phyloP scores from a whole-genome alignment of 176 grass and related monocot species.

The Dactylis glomerata region DNA sequence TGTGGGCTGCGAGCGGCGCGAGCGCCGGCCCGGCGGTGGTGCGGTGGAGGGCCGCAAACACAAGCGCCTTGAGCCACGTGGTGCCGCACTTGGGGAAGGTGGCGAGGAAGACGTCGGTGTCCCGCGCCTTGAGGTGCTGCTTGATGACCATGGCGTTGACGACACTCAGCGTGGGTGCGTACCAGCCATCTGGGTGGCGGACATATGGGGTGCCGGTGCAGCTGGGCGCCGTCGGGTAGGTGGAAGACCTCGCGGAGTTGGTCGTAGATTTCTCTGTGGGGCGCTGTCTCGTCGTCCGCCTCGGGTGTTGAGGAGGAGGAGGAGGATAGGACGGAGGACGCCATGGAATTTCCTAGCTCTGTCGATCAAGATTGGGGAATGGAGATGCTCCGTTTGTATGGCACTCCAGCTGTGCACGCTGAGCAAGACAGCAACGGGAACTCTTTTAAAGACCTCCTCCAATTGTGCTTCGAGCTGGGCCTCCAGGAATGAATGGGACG shows the following conservation, averaged over 20 bases:
- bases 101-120: constrained; percentile 3
- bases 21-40: not conserved
- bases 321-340: not conserved
- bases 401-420: no score
- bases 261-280: not conserved
- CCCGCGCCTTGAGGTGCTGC: not conserved
- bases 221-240: not conserved
- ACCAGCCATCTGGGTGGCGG: not conserved
- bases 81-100: constrained; percentile 51
- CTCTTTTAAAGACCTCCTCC: no score
- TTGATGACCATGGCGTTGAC: not conserved
- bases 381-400: no score
- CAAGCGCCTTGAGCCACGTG: constrained; percentile 21
- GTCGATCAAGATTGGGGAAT: no score
- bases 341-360: no score
- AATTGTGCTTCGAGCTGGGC: no score
- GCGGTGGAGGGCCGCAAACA: not conserved
- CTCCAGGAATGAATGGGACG: no score
- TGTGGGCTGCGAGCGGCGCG: not conserved
- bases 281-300: not conserved
- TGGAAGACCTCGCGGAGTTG: not conserved
- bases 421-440: no score
- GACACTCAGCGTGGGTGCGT: not conserved
- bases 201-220: not conserved
- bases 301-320: not conserved